Base-by-base conservation (phyloP, 192 early-diverging fungal genomes). In the Endogone sp. region DNA sequence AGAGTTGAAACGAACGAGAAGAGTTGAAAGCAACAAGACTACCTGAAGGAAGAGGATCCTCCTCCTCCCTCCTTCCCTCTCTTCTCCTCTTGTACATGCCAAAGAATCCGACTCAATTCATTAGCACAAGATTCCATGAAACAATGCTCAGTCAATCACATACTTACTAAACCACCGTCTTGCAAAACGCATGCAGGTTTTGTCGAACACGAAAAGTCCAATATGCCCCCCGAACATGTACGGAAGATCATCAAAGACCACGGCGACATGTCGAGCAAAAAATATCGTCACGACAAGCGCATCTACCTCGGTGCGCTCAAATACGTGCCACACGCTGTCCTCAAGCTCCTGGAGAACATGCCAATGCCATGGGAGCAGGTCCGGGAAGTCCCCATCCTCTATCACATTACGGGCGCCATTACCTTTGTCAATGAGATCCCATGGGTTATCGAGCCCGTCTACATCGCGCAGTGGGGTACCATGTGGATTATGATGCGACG, bases 401-500 rank as follows among this genome's bases (percentile, higher is more conserved):
- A 99, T 80, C 98, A 99, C 76, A 92, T 98, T 49, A 97, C 96
- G 9, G 98, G 98, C 58, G 98, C 98, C 26, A 98, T 99, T 65
- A 96, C 98, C 0, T 98, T 99, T 83, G 95, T 97, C 61, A 97
- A 97, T 75, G 94, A 97, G 72, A 90, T 95, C n/a, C 87, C 85
- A 16, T 91, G 94, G 87, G 98, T 99, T 10, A 90, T 98, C 29
- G 98, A 99, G 79, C 98, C 98, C 2, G 87, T 96, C 29, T 99
- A 96, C 74, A 93, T 96, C 74, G 95, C 98, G 4, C 98, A 99
- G 80, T 99, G 98, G 98, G 98, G 93, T 56, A 93, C 93, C 21
- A 98, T 97, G 95, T 98, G 96, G 96, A 98, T 97, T 70, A 98
- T 97, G 98, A 99, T 99, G 98, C 88, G 98, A 66, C 86, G 98